Evolutionary conservation across 768 basidiomycete genomes (phyloP), one percentile per base, ranked within the genome.

Genomic region (Flagelloscypha sp.): DNA sequence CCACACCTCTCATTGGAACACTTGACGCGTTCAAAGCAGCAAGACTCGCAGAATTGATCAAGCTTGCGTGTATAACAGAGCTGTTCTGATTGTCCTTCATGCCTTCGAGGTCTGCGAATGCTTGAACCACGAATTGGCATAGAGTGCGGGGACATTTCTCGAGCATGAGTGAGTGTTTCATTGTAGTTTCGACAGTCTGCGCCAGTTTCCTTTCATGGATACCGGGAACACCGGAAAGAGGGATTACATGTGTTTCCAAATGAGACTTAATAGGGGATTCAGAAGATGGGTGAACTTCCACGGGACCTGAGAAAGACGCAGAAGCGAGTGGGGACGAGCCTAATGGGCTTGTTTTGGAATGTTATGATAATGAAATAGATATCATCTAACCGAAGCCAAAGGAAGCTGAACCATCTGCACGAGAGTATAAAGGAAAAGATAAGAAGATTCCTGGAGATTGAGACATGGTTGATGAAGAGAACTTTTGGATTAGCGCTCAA

Each of bases 261-360:
- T 83, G 76, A 0, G 84, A 76, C 37, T 76, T 73, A 8, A 77
- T 77, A 7, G 86, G 73, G 20, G 74, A 68, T 58, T 90, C 88
- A 6, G 70, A 56, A 3, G 75, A 71, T 6, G 77, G 62, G 12
- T 84, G 69, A 32, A 80, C 80, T 44, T 88, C 78, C 29, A 88
- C 79, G 13, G 88, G 88, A 0, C 88, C 87, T 10, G 84, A 84
- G 23, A 87, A 54, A 4, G 86, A 86, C 6, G 80, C 75, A 13
- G 87, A 54, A 3, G 76, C 81, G 54, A 47, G 28, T 27, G 47
- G 43, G 15, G 58, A 58, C 24, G 54, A 49, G 24, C 62, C 61
- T 66, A 42, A 21, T 30, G 35, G 19, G 1, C 29, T 15, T 24
- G n/a, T n/a, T n/a, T n/a, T n/a, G n/a, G n/a, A n/a, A n/a, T n/a